Evolutionary conservation across 805 yeast species (phyloP), one percentile per base, ranked within the genome.

Genomic region (Wickerhamiella siamensis): DNA sequence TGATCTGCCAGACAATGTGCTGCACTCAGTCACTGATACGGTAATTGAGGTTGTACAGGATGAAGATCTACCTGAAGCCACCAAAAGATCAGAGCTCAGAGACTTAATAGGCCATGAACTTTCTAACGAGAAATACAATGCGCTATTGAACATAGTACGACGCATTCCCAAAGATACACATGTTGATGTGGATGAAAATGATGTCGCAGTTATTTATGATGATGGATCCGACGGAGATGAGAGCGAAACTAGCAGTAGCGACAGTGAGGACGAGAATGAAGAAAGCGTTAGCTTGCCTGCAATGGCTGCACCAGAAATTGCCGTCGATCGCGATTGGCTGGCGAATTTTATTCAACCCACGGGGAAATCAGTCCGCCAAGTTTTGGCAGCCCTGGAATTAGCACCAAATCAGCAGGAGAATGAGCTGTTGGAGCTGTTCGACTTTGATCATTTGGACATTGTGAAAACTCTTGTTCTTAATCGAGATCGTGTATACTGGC

Each of bases 1-100:
- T 10, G 96, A 86, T 56, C 72, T 82, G n/a, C 74, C 87, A 6
- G 84, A 80, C 43, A 82, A 75, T 34, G 72, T 76, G 2, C 67
- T 84, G 2, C 56, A 75, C 17, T 78, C 91, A 3, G 82, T 86
- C 4, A 74, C 83, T 2, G 51, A 48, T 3, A 31, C 77, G 3
- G 54, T 77, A 0, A 51, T 83, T 32, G 79, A 72, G 47, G 59
- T 70, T 1, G 51, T 80, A 45, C 75, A 72, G 50, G 64, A 66
- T 39, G 75, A 67, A 1, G 62, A 58, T 1, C 43, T 59, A 1
- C 58, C 66, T 1, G 75, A 72, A 16, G 47, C 51, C 3, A 62
- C 60, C 5, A 71, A 71, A 47, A 72, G 72, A 38, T 53, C 57
- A n/a, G 70, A 67, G 37, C 53, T 81, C 2, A 74, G 74, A 41